Conservation (phyloP, 306 rosid genomes). For the Quercus wislizeni region DNA sequence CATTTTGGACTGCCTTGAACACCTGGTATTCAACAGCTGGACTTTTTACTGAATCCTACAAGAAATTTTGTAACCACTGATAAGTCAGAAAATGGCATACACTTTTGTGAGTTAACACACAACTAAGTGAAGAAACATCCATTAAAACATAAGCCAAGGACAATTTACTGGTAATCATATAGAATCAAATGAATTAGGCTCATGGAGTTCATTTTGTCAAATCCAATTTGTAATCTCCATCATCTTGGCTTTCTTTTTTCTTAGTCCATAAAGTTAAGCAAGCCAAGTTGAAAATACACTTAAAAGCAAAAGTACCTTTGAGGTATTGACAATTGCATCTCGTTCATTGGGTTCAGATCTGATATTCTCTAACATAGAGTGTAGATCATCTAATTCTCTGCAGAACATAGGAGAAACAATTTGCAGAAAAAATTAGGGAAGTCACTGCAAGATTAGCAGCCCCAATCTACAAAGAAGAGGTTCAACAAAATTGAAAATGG, state of each 20-base stretch:
- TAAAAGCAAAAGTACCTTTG: slow-evolving; percentile 48
- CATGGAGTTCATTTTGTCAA: background rate
- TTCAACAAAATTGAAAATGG: background rate
- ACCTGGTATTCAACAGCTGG: slow-evolving; percentile 29
- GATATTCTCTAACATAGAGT: slow-evolving; percentile 30
- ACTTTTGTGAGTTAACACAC: background rate
- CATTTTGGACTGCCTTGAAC: slow-evolving; percentile 25
- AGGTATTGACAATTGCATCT: slow-evolving; percentile 23
- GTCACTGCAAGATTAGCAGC: slow-evolving; percentile 5
- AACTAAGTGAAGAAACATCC: background rate
- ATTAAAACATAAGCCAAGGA: background rate
- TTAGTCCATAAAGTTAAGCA: background rate
- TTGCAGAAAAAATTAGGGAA: slow-evolving; percentile 14
- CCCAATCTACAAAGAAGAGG: slow-evolving; percentile 8
- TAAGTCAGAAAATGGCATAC: background rate
- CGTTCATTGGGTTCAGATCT: slow-evolving; percentile 24
- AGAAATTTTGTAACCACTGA: background rate
- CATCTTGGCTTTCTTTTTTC: background rate
- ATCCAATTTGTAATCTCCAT: background rate
- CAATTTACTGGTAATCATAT: background rate
- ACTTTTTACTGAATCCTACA: slow-evolving; percentile 37
- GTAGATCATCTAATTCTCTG: slow-evolving; percentile 73
- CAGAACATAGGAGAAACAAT: slow-evolving; percentile 19
- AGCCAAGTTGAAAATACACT: slow-evolving; percentile 8
- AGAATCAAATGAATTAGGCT: background rate